Conservation (phyloP, 2,329 filamentous ascomycete species). For the Tolypocladium tropicale region DNA sequence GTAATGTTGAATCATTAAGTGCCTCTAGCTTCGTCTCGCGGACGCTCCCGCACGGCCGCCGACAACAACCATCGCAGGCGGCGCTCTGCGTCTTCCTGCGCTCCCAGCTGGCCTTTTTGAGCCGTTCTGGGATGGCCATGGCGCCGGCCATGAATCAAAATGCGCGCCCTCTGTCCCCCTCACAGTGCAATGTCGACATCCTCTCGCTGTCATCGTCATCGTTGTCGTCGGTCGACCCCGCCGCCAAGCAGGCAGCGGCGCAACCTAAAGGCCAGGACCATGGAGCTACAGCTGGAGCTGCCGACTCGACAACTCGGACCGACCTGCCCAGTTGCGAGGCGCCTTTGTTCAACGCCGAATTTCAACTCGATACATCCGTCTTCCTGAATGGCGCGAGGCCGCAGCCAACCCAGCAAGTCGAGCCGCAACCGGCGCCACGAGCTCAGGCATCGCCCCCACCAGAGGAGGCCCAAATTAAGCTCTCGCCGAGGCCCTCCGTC, state of each 20-base stretch:
- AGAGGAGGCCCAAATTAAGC: neutral
- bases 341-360: conserved; percentile 40
- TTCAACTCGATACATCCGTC: conserved; percentile 36
- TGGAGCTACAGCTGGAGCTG: neutral
- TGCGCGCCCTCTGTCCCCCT: conserved; percentile 18
- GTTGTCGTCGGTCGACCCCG: conserved; percentile 1
- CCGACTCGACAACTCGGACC: conserved; percentile 3
- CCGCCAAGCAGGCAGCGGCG: neutral
- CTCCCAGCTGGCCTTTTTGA: conserved; percentile 17
- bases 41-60: conserved; percentile 6
- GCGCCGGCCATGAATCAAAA: conserved; percentile 24
- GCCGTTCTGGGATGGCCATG: conserved; percentile 25
- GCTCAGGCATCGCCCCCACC: neutral
- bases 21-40: conserved; percentile 9
- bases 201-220: conserved; percentile 15
- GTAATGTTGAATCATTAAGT: conserved; percentile 18
- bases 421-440: conserved; percentile 6
- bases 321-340: conserved; percentile 36
- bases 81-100: conserved; percentile 1
- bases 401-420: neutral
- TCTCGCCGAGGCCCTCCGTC: conserved; percentile 6
- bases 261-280: neutral
- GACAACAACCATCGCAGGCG: neutral
- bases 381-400: conserved; percentile 18
- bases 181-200: conserved; percentile 23